Evolutionary conservation across 2,329 filamentous ascomycete genomes (phyloP), one percentile per base, ranked within the genome.

Genomic region (Trichoderma sp.): DNA sequence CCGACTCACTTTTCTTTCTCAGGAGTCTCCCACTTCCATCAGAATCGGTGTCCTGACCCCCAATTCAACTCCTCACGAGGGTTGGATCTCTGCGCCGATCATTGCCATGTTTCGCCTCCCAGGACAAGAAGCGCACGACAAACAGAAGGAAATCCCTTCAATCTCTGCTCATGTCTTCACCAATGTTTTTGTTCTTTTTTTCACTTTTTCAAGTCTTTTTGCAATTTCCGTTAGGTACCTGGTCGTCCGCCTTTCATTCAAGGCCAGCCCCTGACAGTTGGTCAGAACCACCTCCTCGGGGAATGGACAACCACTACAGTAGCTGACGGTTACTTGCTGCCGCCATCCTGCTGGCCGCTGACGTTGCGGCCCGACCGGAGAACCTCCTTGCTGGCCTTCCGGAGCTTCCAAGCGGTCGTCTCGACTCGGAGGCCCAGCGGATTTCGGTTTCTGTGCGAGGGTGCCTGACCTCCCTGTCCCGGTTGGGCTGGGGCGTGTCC

Each of bases 371-470:
- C 24, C 19, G 43, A 54, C n/a, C 66, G 67, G n/a, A 67, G 45
- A 24, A 43, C 67, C 44, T 74, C 70, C 48, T 66, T 67, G 57
- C 65, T 69, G 47, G 64, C 58, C 57, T 69, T 70, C 26, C 68
- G 72, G 21, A 68, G 68, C 64, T 69, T 70, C 26, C 34, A 39
- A 19, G 56, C n/a, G 9, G 60, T 65, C 17, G 71, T 71, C 51
- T 73, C 73, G 52, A 73, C 67, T 19, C 55, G 66, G 47, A 72
- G 68, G 6, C 69, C 71, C 15, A 68, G 67, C 12, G 72, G 72
- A 41, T 72, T 74, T 65, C 69, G 73, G 30, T 59, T 54, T 52
- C 69, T 72, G 67, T 69, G 70, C 19, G 63, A 66, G 30, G 67
- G 21, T 48, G 52, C 44, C 61, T 55, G 44, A 26, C 50, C 50